Evolutionary conservation across 495 filamentous ascomycete species (phyloP), one percentile per base, ranked within the genome.

Genomic region (Penicillium pancosmium): DNA sequence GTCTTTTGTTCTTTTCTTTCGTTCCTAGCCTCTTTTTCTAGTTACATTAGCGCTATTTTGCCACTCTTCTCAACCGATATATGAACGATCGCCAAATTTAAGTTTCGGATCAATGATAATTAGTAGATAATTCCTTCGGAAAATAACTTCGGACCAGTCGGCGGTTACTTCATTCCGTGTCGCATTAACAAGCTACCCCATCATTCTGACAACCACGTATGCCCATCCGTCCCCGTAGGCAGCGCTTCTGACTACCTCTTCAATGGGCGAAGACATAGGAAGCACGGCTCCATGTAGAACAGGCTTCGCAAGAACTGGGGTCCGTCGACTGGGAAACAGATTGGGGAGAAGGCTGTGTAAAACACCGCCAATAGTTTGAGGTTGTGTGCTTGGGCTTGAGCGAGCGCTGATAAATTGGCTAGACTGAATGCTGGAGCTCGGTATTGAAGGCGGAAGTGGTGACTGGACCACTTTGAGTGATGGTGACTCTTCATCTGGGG

Each of bases 151-250:
- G 25, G 25, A 5, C 25, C n/a, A n/a, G n/a, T n/a, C n/a, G n/a
- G n/a, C n/a, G n/a, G n/a, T n/a, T n/a, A n/a, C n/a, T n/a, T n/a
- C n/a, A n/a, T n/a, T n/a, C n/a, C n/a, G n/a, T n/a, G n/a, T n/a
- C n/a, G n/a, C n/a, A n/a, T n/a, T n/a, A n/a, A n/a, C n/a, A n/a
- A n/a, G n/a, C n/a, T n/a, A n/a, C n/a, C 77, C 77, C 73, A 79
- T 77, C 88, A 96, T 90, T n/a, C 87, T 80, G 6, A 98, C 82
- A 43, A 90, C 89, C 12, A 98, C 68, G 76, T 93, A 91, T 18
- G 96, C 69, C 87, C 93, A 98, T 1, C 94, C 94, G 73, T 98
- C 94, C 0, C 90, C 85, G 74, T 98, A 98, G 0, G 91, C 84
- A 15, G 89, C 90, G 53, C 84, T 86, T 41, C 87, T 78, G 69